Evolutionary conservation across 768 basidiomycete species (phyloP).

Genomic region (Boletus eberwhitei): DNA sequence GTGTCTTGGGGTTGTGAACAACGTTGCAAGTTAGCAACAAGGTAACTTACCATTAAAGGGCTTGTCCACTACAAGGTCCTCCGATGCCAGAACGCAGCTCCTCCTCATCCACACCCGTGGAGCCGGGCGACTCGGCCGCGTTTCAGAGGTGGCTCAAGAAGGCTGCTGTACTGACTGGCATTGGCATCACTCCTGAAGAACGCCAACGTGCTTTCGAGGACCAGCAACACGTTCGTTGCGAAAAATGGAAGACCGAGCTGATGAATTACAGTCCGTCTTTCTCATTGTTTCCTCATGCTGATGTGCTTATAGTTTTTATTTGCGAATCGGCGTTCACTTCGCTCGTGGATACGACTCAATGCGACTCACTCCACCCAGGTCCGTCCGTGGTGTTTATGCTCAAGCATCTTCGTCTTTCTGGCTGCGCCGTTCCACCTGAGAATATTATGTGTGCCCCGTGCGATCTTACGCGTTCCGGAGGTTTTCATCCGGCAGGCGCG

Average conservation of each 20-base stretch:
- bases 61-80: not conserved
- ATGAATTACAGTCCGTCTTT: conserved; percentile 62
- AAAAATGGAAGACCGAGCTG: conserved; percentile 66
- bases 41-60: not conserved
- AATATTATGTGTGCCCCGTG: conserved; percentile 87
- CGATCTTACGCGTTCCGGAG: conserved; percentile 69
- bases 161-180: conserved; percentile 47
- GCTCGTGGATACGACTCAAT: not conserved
- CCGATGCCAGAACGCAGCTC: conserved; percentile 32
- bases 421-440: conserved; percentile 64
- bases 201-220: conserved; percentile 32
- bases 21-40: too few species aligned
- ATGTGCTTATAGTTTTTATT: conserved; percentile 1
- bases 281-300: conserved; percentile 9
- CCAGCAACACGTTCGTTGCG: conserved; percentile 49
- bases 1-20: too few species aligned
- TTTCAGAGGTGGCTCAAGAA: conserved; percentile 54
- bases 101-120: conserved; percentile 21
- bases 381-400: conserved; percentile 89
- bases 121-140: conserved; percentile 22
- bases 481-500: conserved; percentile 78
- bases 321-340: conserved; percentile 11
- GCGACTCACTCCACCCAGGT: conserved; percentile 44
- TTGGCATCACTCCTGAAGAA: conserved; percentile 48
- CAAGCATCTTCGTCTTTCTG: conserved; percentile 77